Evolutionary conservation across 2,329 filamentous ascomycete genomes (phyloP).

Genomic region (Fusarium heterosporum): DNA sequence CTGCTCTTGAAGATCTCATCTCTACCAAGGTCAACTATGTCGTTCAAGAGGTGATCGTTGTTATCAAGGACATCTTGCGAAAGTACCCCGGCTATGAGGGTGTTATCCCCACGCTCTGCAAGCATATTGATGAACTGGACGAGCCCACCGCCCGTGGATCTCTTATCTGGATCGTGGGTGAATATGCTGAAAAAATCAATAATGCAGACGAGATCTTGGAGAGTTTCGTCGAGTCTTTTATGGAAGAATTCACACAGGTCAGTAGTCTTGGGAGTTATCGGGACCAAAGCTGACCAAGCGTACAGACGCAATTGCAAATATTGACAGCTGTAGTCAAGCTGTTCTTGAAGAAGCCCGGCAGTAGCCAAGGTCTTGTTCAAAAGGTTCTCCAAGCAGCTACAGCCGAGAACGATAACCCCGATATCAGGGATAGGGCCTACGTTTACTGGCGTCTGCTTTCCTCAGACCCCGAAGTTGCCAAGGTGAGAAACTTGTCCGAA

Average conservation of each 20-base stretch:
- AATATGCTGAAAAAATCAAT: conserved; percentile 99
- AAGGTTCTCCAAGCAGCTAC: conserved; percentile 95
- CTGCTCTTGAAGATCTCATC: conserved; percentile 91
- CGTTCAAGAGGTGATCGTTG: conserved; percentile 97
- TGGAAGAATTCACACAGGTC: conserved; percentile 95
- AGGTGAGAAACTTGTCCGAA: conserved; percentile 62
- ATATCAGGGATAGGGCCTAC: conserved; percentile 96
- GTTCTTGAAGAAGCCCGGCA: conserved; percentile 95
- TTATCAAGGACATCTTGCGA: conserved; percentile 98
- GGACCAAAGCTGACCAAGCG: neutral
- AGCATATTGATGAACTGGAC: conserved; percentile 96
- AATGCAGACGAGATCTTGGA: conserved; percentile 96
- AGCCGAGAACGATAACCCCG: conserved; percentile 95
- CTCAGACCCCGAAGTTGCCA: conserved; percentile 89
- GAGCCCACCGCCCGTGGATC: conserved; percentile 91
- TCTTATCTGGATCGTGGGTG: conserved; percentile 98
- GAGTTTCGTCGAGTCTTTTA: conserved; percentile 92
- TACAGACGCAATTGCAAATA: conserved; percentile 94
- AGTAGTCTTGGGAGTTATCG: conserved; percentile 43
- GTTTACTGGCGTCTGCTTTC: conserved; percentile 98
- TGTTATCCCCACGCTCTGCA: conserved; percentile 94
- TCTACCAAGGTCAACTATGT: conserved; percentile 99
- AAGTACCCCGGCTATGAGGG: conserved; percentile 98
- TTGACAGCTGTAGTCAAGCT: conserved; percentile 97
- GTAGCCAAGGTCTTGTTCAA: conserved; percentile 89